Conservation (phyloP, 768 basidiomycete genomes). For the Rubroboletus pulcherrimus region DNA sequence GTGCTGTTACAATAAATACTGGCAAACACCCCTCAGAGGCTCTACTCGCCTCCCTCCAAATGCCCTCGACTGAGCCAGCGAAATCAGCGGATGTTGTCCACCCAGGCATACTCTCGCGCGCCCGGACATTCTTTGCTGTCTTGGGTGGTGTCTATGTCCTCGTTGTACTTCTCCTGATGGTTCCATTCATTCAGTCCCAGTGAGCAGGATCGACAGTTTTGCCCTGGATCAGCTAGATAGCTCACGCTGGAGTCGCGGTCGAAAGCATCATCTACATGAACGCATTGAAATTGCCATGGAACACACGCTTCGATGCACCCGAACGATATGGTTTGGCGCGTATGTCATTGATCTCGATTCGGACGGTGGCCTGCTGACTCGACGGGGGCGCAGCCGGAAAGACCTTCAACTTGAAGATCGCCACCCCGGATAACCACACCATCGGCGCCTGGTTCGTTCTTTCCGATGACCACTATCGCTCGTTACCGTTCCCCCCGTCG, state of each 20-base stretch:
- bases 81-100: slow-evolving; percentile 2
- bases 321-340: slow-evolving; percentile 81
- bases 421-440: slow-evolving; percentile 71
- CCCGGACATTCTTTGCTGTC: slow-evolving; percentile 34
- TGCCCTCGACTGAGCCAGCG: slow-evolving; percentile 3
- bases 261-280: slow-evolving; percentile 63
- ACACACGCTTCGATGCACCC: slow-evolving; percentile 61
- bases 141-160: slow-evolving; percentile 52
- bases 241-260: slow-evolving; percentile 19
- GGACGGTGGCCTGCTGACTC: background rate
- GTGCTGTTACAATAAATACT: slow-evolving; percentile 12
- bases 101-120: slow-evolving; percentile 21
- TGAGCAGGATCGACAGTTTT: slow-evolving; percentile 34
- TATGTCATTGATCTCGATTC: slow-evolving; percentile 34
- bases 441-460: slow-evolving; percentile 87
- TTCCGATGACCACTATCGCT: slow-evolving; percentile 60
- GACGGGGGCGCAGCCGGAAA: slow-evolving; percentile 56
- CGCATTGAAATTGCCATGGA: slow-evolving; percentile 56
- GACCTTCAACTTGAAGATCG: slow-evolving; percentile 65
- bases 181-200: slow-evolving; percentile 71
- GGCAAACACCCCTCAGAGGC: slow-evolving; percentile 6
- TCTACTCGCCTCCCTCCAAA: background rate
- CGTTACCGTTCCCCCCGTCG: slow-evolving; percentile 39
- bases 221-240: slow-evolving; percentile 13
- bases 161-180: slow-evolving; percentile 48